Percentiles rank a stretch among this genome's conserved stretches.
Evolutionary conservation across 2,329 filamentous ascomycete genomes (phyloP).

Genomic region (Botryotinia narcissicola): DNA sequence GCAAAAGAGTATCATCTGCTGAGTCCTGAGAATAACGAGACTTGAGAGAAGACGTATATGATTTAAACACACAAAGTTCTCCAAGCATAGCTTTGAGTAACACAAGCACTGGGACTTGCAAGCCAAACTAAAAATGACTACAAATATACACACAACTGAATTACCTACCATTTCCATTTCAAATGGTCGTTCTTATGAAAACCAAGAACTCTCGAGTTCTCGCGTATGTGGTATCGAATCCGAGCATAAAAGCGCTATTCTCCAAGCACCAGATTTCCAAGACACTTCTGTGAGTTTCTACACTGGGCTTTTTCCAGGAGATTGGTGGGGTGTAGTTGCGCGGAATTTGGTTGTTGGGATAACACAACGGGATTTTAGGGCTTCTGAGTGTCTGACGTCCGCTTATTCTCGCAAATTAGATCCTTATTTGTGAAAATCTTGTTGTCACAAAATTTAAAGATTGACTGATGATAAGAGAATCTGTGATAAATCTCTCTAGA

Average conservation of each 20-base stretch:
- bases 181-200: background rate
- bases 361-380: background rate
- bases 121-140: background rate
- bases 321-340: background rate
- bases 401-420: background rate
- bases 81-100: background rate
- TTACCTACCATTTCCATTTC: background rate
- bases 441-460: background rate
- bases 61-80: background rate
- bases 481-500: background rate
- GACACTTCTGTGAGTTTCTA: background rate
- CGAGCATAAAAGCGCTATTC: background rate
- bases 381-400: background rate
- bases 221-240: background rate
- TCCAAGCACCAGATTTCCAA: background rate
- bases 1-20: background rate
- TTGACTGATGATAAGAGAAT: background rate
- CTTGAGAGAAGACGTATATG: background rate
- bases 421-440: too few relatives aligned
- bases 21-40: background rate
- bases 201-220: background rate
- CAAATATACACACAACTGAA: background rate
- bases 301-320: background rate
- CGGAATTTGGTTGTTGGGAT: too few relatives aligned
- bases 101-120: background rate